Percentiles rank a stretch among this genome's conserved stretches.
These are phyloP conservation scores for Artomyces pyxidatus DNA, from an alignment of 768 basidiomycete genomes.

Conservation along the genomic window DNA sequence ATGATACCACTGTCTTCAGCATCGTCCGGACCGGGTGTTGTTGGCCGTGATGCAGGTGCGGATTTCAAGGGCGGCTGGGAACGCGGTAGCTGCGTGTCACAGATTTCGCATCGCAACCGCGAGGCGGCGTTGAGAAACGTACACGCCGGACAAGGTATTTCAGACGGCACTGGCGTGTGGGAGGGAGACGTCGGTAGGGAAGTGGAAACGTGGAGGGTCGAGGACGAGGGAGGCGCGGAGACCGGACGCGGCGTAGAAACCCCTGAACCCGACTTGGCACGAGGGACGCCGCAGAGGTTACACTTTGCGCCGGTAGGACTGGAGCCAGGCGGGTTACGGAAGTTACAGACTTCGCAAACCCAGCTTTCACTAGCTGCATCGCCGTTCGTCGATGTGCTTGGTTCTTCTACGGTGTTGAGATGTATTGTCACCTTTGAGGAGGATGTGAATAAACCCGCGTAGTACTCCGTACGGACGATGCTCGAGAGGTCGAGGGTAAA, in stretches of 20 bases:
- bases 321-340: slow-evolving; percentile 69
- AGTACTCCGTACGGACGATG: slow-evolving; percentile 76
- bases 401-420: slow-evolving; percentile 31
- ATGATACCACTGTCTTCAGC: slow-evolving; percentile 41
- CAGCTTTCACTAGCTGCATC: slow-evolving; percentile 45
- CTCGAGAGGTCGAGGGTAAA: slow-evolving; percentile 58
- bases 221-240: slow-evolving; percentile 12
- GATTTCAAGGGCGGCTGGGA: slow-evolving; percentile 32
- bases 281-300: slow-evolving; percentile 74
- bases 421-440: slow-evolving; percentile 83
- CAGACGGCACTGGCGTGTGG: slow-evolving; percentile 16
- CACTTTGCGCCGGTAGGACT: slow-evolving; percentile 67
- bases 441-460: slow-evolving; percentile 84
- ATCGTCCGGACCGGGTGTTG: slow-evolving; percentile 34
- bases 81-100: slow-evolving; percentile 57
- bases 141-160: slow-evolving; percentile 73
- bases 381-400: slow-evolving; percentile 17
- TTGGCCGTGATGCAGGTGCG: slow-evolving; percentile 57
- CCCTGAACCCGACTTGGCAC: slow-evolving; percentile 28
- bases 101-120: slow-evolving; percentile 76
- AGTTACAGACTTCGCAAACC: slow-evolving; percentile 87
- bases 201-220: slow-evolving; percentile 29
- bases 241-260: slow-evolving; percentile 16
- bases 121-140: slow-evolving; percentile 88
- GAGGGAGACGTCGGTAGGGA: slow-evolving; percentile 34